Base-by-base conservation (phyloP, 2,329 filamentous ascomycete species). In the Sclerotiophoma versabilis region DNA sequence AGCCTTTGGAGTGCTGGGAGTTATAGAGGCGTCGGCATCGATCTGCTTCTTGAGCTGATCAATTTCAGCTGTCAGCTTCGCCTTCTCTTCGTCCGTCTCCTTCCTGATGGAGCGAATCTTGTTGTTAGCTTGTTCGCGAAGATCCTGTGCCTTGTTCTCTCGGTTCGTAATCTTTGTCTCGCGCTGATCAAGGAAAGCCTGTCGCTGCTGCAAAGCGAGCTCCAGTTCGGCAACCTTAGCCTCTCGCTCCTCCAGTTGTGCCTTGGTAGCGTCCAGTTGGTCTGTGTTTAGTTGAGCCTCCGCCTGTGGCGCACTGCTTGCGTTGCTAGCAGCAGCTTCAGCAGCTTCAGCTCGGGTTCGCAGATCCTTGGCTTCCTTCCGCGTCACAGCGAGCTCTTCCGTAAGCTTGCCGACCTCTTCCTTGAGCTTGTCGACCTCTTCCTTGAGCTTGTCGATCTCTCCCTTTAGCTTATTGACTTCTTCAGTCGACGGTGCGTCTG, bases 101-200 rank as follows among this genome's bases (percentile, higher is more conserved):
- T 58, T 58, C 9, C 57, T 58, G 45, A 64, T 58, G 46, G 82
- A 79, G 65, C 89, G 89, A 54, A 90, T 80, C 10, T 83, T 86
- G 25, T 85, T 83, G 67, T 93, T 89, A 14, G 89, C 78, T 56
- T 87, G 84, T 48, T 83, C 81, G 1, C 79, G 71, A 10, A 68
- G 37, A 9, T 54, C 54, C 9, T 59, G 60, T 17, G 58, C 57
- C 47, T 65, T 64, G n/a, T 75, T 56, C 26, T 69, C 60, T 17
- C 59, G 58, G 15, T 51, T 56, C n/a, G 58, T 37, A 20, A 66
- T 61, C 14, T 58, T 49, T 2, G 54, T 51, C 34, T 63, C 57
- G 12, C 63, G 62, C 23, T 57, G 55, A 72, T 54, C 51, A 17
- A 54, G 51, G 4, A 45, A 6, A 15, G 39, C 29, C 19, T 54